Base-by-base conservation (phyloP, 2,329 filamentous ascomycete genomes). In the Ophiostoma quercus region DNA sequence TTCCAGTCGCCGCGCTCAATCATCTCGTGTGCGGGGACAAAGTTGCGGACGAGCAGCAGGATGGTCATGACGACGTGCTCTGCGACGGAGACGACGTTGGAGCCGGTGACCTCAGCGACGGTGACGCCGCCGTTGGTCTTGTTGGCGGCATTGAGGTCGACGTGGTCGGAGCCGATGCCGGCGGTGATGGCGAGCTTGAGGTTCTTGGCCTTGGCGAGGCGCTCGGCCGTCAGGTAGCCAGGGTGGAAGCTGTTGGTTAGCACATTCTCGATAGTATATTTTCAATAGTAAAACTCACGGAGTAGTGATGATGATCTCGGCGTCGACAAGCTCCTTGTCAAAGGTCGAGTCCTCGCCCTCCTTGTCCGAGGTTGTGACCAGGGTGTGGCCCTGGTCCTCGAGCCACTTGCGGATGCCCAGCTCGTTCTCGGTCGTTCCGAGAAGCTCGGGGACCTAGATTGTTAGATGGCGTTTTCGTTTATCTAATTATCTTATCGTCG, bases 61-160 rank as follows among this genome's bases (percentile, higher is more conserved):
- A 98, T 98, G 80, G 95, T 99, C 95, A 99, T 98, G 83, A 99
- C 83, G 76, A 99, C 95, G 84, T 99, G 95, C 88, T 99, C 95
- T 72, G 95, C 95, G 74, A 99, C 95, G 68, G 95, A 98, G 77
- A 97, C 94, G 77, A 99, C 95, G 81, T 99, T 99, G 83, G 91
- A 96, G 79, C 95, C 95, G 11, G 95, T 99, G 74, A 99, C 95
- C 82, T 99, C 95, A 74, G 93, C 94, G 73, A 99, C 95, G 76
- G 94, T 99, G 83, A 98, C 84, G 79, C 95, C 95, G 77, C 94
- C 94, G 80, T 99, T 99, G 83, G 94, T 97, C 85, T 90, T 94
- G 90, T 98, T 98, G 80, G 95, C 95, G 63, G 92, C 93, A 80
- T 98, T 89, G 74, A 98, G 88, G 83, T 99, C 95, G 79, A 99